Evolutionary conservation across 2,329 filamentous ascomycete genomes (phyloP), one percentile per base, ranked within the genome.

Genomic region (Colletotrichum sp.): DNA sequence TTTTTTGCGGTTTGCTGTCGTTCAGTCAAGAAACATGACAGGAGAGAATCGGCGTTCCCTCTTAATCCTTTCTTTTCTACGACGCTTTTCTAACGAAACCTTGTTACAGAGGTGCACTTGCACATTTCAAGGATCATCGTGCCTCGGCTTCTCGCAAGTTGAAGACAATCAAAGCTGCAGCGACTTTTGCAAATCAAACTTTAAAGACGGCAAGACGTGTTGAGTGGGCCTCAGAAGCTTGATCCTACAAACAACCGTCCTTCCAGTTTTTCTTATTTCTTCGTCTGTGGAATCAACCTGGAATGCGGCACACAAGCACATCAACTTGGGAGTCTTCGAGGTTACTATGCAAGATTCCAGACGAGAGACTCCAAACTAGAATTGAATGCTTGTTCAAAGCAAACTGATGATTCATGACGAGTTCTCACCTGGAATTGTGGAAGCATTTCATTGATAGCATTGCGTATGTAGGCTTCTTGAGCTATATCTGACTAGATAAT

Each of bases 1-100:
- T 43, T 9, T 43, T 1, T 8, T n/a, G 8, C 18, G 9, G 38
- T 4, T 43, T 43, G 38, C 38, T 43, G 16, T 43, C 38, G 38
- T n/a, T n/a, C 8, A n/a, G 1, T n/a, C 38, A n/a, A 43, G 5
- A 43, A 43, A 2, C 0, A 18, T 43, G 7, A 0, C 16, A 38
- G 16, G 16, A 43, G 18, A 1, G 4, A 38, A 43, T 43, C 4
- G 16, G 16, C 8, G 5, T 10, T 3, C 16, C 4, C 36, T 10
- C 38, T n/a, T n/a, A 6, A 6, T 5, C 16, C 16, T n/a, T n/a
- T 5, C 4, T n/a, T 18, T 18, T n/a, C 8, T n/a, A 8, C 4
- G 18, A 43, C 18, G 18, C 38, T 4, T n/a, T 43, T n/a, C 38
- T 43, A n/a, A 43, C 38, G 18, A 10, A 43, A 43, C 9, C 8